Base-by-base conservation (phyloP, 108 stramenopile genomes). In the Parmales sp. region DNA sequence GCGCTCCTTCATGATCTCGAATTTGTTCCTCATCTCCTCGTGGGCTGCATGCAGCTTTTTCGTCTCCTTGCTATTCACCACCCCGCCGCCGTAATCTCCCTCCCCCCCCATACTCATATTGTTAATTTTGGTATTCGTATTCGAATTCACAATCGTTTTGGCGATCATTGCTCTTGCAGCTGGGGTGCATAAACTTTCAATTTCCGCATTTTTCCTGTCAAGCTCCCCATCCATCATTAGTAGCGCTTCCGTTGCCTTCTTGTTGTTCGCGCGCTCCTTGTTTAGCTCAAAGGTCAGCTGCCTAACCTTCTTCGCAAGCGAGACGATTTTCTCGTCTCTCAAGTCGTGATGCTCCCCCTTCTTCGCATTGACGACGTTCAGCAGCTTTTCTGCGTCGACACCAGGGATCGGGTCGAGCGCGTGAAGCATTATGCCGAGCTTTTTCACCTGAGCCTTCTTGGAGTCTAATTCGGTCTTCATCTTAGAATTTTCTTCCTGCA, bases 381-480 rank as follows among this genome's bases (percentile, higher is more conserved):
- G 26, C 16, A 60, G 54, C 54, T 60, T 60, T 34, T 60, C 54
- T 1, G 54, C 54, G 28, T 60, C 54, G 54, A 60, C 54, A 9
- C 54, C 54, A 34, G 54, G 54, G 8, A 60, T 29, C 31, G 54
- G 54, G 31, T 60, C 54, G 26, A 60, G 54, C 26, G 54, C 54
- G 16, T 60, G 29, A 11, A 60, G 54, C 54, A 60, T 60, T 28
- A 60, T 60, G 29, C 54, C 54, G 54, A 60, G 54, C 54, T 60
- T 60, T 34, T 60, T 60, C 54, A 60, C 54, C 54, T 60, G 54
- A 28, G 26, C 29, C 54, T 60, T 60, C 54, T 60, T 60, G 31
- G 29, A 34, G 31, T 20, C 20, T 13, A 60, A 34, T 3, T 60
- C 54, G 13, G 11, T 34, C 54, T 60, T 60, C 28, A 60, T 2